Percentiles rank a stretch among this genome's conserved stretches.
phyloP scores from a whole-genome alignment of 352 stramenopile species.

The Blastocystis sp. region DNA sequence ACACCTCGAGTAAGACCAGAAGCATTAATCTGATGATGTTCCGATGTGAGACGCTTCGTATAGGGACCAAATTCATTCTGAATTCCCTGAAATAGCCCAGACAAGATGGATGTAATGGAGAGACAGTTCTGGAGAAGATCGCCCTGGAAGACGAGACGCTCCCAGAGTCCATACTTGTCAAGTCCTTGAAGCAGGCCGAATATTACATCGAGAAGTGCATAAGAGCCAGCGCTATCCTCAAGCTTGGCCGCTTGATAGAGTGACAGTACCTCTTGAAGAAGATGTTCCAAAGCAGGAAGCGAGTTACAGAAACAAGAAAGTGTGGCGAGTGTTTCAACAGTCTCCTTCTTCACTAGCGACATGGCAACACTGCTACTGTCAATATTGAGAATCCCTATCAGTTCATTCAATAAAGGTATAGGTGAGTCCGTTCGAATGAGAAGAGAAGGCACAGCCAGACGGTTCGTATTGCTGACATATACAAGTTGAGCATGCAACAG shows the following conservation, averaged over 20 bases:
- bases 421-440: neutral
- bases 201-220: neutral
- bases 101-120: neutral
- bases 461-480: neutral
- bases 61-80: neutral
- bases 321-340: neutral
- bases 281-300: neutral
- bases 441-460: neutral
- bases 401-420: neutral
- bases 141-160: neutral
- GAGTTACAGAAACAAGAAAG: constrained; percentile 5
- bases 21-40: neutral
- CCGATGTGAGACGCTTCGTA: neutral
- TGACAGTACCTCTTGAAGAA: neutral
- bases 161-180: neutral
- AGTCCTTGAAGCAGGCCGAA: constrained; percentile 3
- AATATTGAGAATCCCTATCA: neutral
- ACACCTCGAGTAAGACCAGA: neutral
- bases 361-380: neutral
- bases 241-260: neutral
- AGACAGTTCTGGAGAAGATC: neutral
- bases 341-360: constrained; percentile 49
- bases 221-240: neutral
- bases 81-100: neutral
- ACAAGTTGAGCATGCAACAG: constrained; percentile 22